Evolutionary conservation across 2,329 filamentous ascomycete genomes (phyloP).

Genomic region (Ustilaginoidea virens): DNA sequence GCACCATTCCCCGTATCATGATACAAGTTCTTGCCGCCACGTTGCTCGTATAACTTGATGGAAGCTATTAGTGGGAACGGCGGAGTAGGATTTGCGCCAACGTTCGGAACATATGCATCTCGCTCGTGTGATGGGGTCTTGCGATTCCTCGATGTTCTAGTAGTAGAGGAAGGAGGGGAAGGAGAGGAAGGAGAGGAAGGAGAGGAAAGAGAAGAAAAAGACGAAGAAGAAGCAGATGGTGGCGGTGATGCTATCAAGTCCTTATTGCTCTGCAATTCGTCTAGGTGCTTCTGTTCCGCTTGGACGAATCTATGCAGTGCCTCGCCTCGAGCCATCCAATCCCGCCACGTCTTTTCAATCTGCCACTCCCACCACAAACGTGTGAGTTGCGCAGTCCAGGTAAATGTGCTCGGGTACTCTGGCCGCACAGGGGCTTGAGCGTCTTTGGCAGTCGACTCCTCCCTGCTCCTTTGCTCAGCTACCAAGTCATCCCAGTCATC

Average conservation of each 20-base stretch:
- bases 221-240: no score
- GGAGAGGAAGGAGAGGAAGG: no score
- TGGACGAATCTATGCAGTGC: constrained; percentile 25
- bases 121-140: no score
- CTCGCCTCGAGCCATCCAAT: constrained; percentile 24
- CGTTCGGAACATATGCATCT: no score
- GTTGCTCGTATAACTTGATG: no score
- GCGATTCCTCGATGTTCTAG: no score
- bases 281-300: no score
- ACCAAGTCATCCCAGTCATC: constrained; percentile 34
- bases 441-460: constrained; percentile 1
- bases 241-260: constrained; percentile 10
- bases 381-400: constrained; percentile 14
- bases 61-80: constrained; percentile 1
- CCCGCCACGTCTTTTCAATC: constrained; percentile 17
- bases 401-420: constrained; percentile 11
- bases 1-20: no score
- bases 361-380: constrained; percentile 16
- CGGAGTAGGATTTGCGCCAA: constrained; percentile 1
- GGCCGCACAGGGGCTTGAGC: background rate
- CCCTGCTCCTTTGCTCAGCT: constrained; percentile 9
- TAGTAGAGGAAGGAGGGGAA: no score
- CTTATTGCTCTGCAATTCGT: no score
- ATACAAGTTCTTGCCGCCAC: no score
- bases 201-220: no score